Base-by-base conservation (phyloP, 2,329 filamentous ascomycete genomes). In the Aureobasidium sp. region DNA sequence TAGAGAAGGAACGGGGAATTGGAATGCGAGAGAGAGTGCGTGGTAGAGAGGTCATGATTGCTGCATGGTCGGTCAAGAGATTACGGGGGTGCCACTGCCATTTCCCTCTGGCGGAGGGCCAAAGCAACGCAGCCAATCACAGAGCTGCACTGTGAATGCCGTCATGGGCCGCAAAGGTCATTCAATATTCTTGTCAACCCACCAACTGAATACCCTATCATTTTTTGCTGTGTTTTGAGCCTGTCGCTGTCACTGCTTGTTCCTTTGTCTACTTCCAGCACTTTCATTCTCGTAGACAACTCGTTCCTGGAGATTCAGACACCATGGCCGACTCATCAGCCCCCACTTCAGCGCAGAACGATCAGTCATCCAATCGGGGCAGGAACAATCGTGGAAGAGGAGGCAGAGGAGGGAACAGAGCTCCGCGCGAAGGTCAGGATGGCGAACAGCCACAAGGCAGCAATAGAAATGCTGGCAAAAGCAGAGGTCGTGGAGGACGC, bases 401-500 rank as follows among this genome's bases (percentile, higher is more conserved):
- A 44, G 68, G 71, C 27, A 68, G 70, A 64, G 71, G 74, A 55
- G 72, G 71, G 20, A 69, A 72, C 57, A 68, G 73, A 66, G 74
- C 74, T 10, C 67, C 56, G 12, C 56, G 56, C 36, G 56, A 59
- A 26, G 34, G 44, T 13, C 57, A 72, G 63, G 69, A 62, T 9
- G 44, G 29, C n/a, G 69, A 70, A 56, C 67, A 70, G 59, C 67
- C 63, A 48, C 71, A 69, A 26, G 63, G 62, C 29, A 66, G 68
- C 32, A 51, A 64, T 20, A 70, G 62, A 70, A 67, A 61, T 69
- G 71, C 64, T 70, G 71, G 52, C 58, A 39, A 50, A 26, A 46
- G 46, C 37, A 51, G 41, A 55, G 50, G 58, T 12, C 50, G 60
- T 13, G 60, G 75, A 77, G 75, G 74, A 76, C 75, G 76, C 75